Evolutionary conservation across 2,329 filamentous ascomycete species (phyloP).

Genomic region (Pseudogymnoascus pannorum): DNA sequence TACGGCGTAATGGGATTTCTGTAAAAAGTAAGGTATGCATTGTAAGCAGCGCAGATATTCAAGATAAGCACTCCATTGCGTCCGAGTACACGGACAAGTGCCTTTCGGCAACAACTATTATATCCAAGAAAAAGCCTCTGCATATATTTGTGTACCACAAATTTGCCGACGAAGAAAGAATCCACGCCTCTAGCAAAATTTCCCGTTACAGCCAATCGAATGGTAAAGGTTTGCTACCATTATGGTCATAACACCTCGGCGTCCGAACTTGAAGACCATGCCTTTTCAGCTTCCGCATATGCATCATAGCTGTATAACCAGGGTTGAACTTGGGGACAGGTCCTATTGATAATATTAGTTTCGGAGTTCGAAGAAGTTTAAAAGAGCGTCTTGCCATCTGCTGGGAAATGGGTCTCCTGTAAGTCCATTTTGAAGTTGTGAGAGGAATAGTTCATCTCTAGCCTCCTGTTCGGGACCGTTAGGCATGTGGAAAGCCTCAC

Average conservation of each 20-base stretch:
- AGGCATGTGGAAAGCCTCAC: constrained; percentile 4
- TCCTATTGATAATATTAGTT: neutral
- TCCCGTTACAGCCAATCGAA: no score
- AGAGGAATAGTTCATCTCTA: constrained; percentile 9
- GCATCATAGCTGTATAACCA: neutral
- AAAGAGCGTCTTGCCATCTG: neutral
- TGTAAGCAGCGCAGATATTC: no score
- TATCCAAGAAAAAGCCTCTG: neutral
- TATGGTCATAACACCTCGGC: no score
- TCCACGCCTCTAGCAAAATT: no score
- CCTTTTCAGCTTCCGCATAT: neutral
- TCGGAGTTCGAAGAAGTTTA: neutral
- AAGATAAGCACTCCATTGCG: no score
- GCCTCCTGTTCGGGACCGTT: constrained; percentile 8
- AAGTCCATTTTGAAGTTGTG: neutral
- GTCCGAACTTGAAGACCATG: neutral
- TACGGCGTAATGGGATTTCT: no score
- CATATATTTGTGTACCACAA: neutral
- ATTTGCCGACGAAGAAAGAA: neutral
- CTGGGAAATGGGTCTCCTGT: neutral
- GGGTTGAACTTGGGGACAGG: neutral
- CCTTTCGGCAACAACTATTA: neutral
- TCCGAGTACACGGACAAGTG: neutral
- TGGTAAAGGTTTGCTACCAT: no score
- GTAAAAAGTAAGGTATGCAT: no score